These are phyloP conservation scores for Plasmodium coatneyi DNA, from an alignment of 169 alveolate genomes.

Conservation along the genomic window DNA sequence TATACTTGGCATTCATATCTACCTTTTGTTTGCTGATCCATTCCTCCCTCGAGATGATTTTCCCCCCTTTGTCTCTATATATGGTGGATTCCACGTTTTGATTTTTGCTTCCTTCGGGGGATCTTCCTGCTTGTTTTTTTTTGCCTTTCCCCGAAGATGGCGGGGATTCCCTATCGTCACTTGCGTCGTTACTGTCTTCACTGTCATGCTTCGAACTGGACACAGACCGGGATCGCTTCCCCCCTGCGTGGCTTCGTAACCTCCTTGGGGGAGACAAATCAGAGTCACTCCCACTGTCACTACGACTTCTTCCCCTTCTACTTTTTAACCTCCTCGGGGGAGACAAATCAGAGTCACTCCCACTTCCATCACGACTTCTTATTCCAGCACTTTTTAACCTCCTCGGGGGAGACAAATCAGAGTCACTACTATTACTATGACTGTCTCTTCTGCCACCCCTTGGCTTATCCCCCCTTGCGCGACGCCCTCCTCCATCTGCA, in stretches of 20 bases:
- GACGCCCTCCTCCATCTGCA: background rate
- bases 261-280: background rate
- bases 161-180: background rate
- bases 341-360: background rate
- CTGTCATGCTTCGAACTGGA: background rate
- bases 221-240: background rate
- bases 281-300: background rate
- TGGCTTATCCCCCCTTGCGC: background rate
- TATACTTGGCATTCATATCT: slow-evolving; percentile 2
- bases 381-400: background rate
- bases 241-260: background rate
- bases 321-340: background rate
- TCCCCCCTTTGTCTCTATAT: slow-evolving; percentile 62
- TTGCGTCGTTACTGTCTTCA: background rate
- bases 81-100: background rate
- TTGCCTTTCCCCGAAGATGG: background rate
- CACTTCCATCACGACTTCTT: background rate
- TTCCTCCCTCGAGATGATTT: slow-evolving; percentile 69
- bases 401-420: slow-evolving; percentile 16
- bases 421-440: background rate
- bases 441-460: background rate
- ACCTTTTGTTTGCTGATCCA: slow-evolving; percentile 24
- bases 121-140: background rate
- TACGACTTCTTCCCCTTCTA: background rate
- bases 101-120: background rate